Base-by-base conservation (phyloP, 106 monocot genomes). In the Apostasia shenzhenica region DNA sequence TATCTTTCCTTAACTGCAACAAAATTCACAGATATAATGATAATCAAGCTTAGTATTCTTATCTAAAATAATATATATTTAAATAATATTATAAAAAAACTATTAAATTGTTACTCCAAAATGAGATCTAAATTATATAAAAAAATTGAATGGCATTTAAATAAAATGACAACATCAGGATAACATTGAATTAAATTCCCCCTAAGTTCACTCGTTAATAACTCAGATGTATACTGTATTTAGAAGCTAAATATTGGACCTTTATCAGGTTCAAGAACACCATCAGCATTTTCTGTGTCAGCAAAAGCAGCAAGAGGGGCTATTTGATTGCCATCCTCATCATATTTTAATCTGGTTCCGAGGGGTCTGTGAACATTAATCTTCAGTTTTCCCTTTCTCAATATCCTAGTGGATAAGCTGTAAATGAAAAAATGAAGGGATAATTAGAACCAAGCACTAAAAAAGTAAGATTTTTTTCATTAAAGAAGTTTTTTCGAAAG, bases 311-410 rank as follows among this genome's bases (percentile, higher is more conserved):
- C 95, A 50, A 97, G 79, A 56, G 97, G 92, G 48, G 89, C 75
- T 4, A 87, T 79, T 39, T 60, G 45, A 66, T 87, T 90, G 42
- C 86, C 84, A 47, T 97, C 92, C n/a, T 97, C 92, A 58, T 97
- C 92, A 73, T 79, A 97, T 40, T 87, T 90, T 44, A 92, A 71
- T 64, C 87, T 89, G 3, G 86, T 87, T 61, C 97, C 89, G 68
- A 77, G 39, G 37, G 97, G 97, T 49, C 84, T 92, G 41, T 85
- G 79, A 10, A 90, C 58, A 76, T 92, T 97, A 49, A 97, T 97
- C 81, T 97, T 97, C 75, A 92, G 67, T 67, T 92, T 97, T 79
- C 92, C 92, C 68, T 84, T 94, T 68, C 90, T 97, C 14, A 61
- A 61, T 26, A 82, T 12, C 70, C 75, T 82, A 6, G 71, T 81